Percentiles rank a stretch among this genome's conserved stretches.
Conservation (phyloP, 495 filamentous ascomycete genomes). For the Tetracladium setigerum region DNA sequence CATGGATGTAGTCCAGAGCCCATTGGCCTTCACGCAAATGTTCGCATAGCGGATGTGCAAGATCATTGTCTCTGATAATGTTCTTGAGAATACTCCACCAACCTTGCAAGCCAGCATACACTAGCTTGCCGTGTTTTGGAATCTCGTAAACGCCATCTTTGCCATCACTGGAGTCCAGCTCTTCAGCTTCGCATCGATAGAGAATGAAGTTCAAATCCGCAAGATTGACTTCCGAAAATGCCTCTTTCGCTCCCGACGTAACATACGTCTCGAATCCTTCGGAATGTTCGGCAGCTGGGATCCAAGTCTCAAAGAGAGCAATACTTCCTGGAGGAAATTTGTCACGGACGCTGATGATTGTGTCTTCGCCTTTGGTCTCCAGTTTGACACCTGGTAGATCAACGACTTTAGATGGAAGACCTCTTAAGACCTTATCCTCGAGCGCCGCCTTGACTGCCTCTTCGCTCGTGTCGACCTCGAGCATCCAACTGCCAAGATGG, state of each 20-base stretch:
- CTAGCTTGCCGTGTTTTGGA: slow-evolving; percentile 71
- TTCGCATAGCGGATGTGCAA: slow-evolving; percentile 88
- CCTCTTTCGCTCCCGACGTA: slow-evolving; percentile 70
- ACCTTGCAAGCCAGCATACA: slow-evolving; percentile 94
- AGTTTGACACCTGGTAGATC: slow-evolving; percentile 64
- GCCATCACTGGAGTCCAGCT: slow-evolving; percentile 70
- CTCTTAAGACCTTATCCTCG: slow-evolving; percentile 61
- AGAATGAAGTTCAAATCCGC: slow-evolving; percentile 87
- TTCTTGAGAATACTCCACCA: slow-evolving; percentile 93
- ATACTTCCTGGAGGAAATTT: slow-evolving; percentile 88
- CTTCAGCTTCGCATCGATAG: slow-evolving; percentile 89
- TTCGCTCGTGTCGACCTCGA: slow-evolving; percentile 70
- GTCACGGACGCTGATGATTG: slow-evolving; percentile 73
- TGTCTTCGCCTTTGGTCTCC: slow-evolving; percentile 59
- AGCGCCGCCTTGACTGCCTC: slow-evolving; percentile 55
- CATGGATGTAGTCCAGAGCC: slow-evolving; percentile 85
- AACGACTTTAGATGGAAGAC: slow-evolving; percentile 72
- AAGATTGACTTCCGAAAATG: slow-evolving; percentile 64
- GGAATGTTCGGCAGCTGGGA: slow-evolving; percentile 73
- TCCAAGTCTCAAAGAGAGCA: slow-evolving; percentile 92
- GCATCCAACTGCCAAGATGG: slow-evolving; percentile 77
- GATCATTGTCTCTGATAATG: slow-evolving; percentile 81
- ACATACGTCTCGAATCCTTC: slow-evolving; percentile 76
- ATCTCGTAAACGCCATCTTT: slow-evolving; percentile 83
- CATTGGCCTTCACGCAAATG: slow-evolving; percentile 88